Evolutionary conservation across 805 yeast species (phyloP).

Genomic region (Teunomyces kruisii): DNA sequence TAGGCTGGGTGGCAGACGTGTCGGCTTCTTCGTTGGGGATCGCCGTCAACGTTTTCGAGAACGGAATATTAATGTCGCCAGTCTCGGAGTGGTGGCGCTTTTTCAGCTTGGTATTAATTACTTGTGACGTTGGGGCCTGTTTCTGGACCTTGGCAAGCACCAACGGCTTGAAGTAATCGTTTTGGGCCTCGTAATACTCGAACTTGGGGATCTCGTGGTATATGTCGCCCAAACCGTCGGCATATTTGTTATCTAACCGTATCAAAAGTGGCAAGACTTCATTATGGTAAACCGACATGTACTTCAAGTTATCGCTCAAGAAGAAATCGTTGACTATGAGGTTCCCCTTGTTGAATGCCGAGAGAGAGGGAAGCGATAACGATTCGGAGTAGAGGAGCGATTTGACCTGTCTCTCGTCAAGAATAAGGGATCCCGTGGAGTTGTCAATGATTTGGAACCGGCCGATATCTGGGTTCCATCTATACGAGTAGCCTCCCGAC

Average conservation of each 20-base stretch:
- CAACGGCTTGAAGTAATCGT: constrained; percentile 26
- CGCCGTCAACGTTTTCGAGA: constrained; percentile 9
- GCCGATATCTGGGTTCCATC: constrained; percentile 38
- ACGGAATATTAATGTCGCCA: constrained; percentile 4
- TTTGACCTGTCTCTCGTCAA: constrained; percentile 32
- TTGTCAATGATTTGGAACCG: constrained; percentile 32
- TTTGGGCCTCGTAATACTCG: constrained; percentile 28
- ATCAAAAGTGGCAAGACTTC: constrained; percentile 33
- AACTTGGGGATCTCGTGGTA: constrained; percentile 34
- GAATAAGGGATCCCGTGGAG: constrained; percentile 20
- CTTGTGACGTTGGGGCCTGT: constrained; percentile 5
- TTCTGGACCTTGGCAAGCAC: constrained; percentile 19
- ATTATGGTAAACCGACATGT: constrained; percentile 39
- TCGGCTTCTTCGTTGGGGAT: constrained; percentile 10
- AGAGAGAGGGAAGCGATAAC: constrained; percentile 29
- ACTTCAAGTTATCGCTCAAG: constrained; percentile 31
- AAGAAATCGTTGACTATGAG: constrained; percentile 37
- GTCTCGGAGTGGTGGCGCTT: constrained; percentile 7
- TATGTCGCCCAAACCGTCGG: constrained; percentile 29
- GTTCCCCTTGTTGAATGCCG: constrained; percentile 30
- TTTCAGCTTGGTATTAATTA: constrained; percentile 3
- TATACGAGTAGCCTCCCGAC: constrained; percentile 25
- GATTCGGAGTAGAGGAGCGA: constrained; percentile 30
- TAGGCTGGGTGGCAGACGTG: constrained; percentile 5
- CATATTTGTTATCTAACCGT: constrained; percentile 25